Conservation (phyloP, 805 yeast genomes). For the Starmerella etchellsii region DNA sequence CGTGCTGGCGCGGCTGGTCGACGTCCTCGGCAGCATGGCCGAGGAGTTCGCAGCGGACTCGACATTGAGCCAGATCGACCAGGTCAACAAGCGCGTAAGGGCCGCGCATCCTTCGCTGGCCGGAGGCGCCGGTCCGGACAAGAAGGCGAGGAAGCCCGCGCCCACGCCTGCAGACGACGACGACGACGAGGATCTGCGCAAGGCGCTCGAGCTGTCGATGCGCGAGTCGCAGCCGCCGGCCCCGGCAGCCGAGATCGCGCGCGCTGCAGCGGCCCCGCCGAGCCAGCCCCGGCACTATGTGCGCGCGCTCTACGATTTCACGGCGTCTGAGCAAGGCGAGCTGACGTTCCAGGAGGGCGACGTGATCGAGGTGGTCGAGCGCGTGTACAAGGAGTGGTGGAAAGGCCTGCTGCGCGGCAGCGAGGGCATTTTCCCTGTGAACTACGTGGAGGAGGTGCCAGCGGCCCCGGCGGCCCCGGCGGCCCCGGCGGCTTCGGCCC, state of each 20-base stretch:
- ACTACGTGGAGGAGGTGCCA: constrained; percentile 44
- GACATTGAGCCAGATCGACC: constrained; percentile 55
- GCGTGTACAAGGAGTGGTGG: constrained; percentile 92
- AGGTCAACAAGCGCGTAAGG: constrained; percentile 42
- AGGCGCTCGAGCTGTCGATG: constrained; percentile 34
- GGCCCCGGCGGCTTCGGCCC: neutral
- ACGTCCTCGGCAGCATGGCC: constrained; percentile 54
- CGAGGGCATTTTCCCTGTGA: constrained; percentile 81
- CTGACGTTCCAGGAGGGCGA: constrained; percentile 80
- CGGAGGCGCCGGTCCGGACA: neutral
- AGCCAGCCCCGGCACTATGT: constrained; percentile 36
- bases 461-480: neutral
- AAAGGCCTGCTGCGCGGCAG: constrained; percentile 72
- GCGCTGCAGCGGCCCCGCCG: constrained; percentile 2
- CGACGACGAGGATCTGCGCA: constrained; percentile 72
- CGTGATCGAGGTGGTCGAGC: constrained; percentile 71
- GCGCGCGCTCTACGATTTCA: constrained; percentile 70
- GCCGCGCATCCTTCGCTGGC: constrained; percentile 19
- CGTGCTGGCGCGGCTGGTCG: constrained; percentile 53
- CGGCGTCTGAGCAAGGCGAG: constrained; percentile 72
- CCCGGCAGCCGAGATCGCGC: constrained; percentile 4
- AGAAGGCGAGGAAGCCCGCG: neutral
- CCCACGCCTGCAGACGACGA: constrained; percentile 17
- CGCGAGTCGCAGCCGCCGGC: constrained; percentile 10
- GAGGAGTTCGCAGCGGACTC: constrained; percentile 61